Percentiles rank a stretch among this genome's conserved stretches.
Conservation (phyloP, 73 alveolate species). For the Tetrahymena thermophila region DNA sequence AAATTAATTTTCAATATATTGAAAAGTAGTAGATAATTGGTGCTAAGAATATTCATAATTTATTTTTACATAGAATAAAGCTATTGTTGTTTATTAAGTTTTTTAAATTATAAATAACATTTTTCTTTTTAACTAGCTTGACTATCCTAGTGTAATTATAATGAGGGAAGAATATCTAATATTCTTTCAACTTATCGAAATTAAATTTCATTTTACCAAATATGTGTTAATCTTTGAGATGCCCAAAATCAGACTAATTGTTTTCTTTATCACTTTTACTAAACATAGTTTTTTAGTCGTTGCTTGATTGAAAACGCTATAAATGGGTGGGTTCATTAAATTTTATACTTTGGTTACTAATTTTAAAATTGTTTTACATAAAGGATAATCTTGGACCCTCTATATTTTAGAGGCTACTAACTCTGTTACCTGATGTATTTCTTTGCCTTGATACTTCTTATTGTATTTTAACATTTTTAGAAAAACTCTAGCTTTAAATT, state of each 20-base stretch:
- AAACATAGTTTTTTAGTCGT: background rate
- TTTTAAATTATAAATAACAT: no score
- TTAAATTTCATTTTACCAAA: background rate
- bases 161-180: background rate
- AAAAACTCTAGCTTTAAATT: no score
- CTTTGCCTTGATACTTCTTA: background rate
- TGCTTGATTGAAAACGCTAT: background rate
- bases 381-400: background rate
- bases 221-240: background rate
- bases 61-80: no score
- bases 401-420: background rate
- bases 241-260: background rate
- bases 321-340: background rate
- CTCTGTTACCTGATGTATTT: background rate
- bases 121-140: background rate
- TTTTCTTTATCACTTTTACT: background rate
- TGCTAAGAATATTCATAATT: background rate
- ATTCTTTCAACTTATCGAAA: background rate
- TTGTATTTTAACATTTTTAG: background rate
- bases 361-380: no score
- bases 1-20: no score
- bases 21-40: no score
- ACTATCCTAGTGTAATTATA: background rate
- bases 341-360: background rate
- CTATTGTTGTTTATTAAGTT: background rate